Percentiles rank a stretch among this genome's conserved stretches.
Evolutionary conservation across 2,329 filamentous ascomycete species (phyloP).

Genomic region (Penicillium rolfsii): DNA sequence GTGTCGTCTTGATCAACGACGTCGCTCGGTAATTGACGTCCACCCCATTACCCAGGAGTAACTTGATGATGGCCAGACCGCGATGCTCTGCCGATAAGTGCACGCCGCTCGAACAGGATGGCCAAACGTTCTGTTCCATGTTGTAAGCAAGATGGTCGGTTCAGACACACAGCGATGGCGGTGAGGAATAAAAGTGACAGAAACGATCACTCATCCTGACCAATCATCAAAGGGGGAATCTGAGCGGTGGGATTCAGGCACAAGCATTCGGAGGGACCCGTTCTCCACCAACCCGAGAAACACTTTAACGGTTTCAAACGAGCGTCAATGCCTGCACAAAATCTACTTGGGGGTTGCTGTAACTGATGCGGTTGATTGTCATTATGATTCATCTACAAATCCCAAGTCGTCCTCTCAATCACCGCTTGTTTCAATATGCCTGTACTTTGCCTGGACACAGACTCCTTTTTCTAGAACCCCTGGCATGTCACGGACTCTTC

Average conservation of each 20-base stretch:
- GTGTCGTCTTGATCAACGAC: too few relatives aligned
- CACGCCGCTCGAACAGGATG: too few relatives aligned
- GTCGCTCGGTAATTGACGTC: too few relatives aligned
- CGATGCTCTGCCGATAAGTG: too few relatives aligned
- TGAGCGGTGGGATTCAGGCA: background rate
- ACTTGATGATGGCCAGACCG: too few relatives aligned
- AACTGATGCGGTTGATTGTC: background rate
- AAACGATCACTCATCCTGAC: background rate
- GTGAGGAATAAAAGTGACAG: background rate
- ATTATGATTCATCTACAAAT: background rate
- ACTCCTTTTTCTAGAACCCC: background rate
- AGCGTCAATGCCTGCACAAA: background rate
- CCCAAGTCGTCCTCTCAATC: background rate
- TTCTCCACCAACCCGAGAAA: background rate
- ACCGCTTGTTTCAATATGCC: background rate
- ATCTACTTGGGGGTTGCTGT: too few relatives aligned
- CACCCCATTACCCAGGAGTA: too few relatives aligned
- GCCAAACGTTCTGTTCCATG: too few relatives aligned
- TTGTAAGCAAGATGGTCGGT: too few relatives aligned
- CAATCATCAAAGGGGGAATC: background rate
- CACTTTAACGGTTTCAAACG: background rate
- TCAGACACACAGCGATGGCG: too few relatives aligned
- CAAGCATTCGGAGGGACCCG: background rate
- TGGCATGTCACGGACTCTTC: conserved; percentile 7
- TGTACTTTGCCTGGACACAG: background rate